Base-by-base conservation (phyloP, 2,329 filamentous ascomycete genomes). In the Mollisia scopiformis region DNA sequence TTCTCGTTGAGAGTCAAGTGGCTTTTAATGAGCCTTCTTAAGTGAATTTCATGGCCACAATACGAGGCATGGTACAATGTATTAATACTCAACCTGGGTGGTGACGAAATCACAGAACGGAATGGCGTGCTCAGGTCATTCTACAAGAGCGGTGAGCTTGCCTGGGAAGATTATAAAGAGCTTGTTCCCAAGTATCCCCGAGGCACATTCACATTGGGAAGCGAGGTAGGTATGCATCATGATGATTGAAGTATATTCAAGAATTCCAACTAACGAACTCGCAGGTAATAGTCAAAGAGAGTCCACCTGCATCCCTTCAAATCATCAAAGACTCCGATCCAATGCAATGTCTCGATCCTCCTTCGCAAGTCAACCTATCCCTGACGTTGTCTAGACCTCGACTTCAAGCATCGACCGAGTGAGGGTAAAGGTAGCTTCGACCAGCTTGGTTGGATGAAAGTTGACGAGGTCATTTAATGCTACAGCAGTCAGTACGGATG, bases 381-480 rank as follows among this genome's bases (percentile, higher is more conserved):
- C 11, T 35, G 25, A 31, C 31, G 25, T 49, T 11, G 3, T 4
- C 8, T 51, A 16, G 14, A 13, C 39, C 13, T 51, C 55, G 55
- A 57, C 19, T 27, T 57, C 55, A 11, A 51, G 10, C 28, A 16
- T 30, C 31, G 6, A 5, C 30, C 55, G 55, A 57, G 7, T 27
- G 30, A 16, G 35, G 43, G 10, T 8, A 28, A 10, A 6, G 2
- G 16, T 27, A 25, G 39, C 19, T 16, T 33, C 6, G 14, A 43
- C 2, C 2, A 6, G 23, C 21, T 30, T 14, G 35, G 14, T 21
- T n/a, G 52, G 21, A 11, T 35, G 31, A 14, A 57, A 19, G 33
- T 30, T 14, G 27, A 16, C 6, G 19, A 13, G 10, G 30, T 19
- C 19, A 41, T 57, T 55, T 60, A 60, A 33, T 58, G 55, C 53